Percentiles rank a stretch among this genome's conserved stretches.
Conservation (phyloP, 225 moss, liverwort and hornwort genomes). For the Pleurozium schreberi region DNA sequence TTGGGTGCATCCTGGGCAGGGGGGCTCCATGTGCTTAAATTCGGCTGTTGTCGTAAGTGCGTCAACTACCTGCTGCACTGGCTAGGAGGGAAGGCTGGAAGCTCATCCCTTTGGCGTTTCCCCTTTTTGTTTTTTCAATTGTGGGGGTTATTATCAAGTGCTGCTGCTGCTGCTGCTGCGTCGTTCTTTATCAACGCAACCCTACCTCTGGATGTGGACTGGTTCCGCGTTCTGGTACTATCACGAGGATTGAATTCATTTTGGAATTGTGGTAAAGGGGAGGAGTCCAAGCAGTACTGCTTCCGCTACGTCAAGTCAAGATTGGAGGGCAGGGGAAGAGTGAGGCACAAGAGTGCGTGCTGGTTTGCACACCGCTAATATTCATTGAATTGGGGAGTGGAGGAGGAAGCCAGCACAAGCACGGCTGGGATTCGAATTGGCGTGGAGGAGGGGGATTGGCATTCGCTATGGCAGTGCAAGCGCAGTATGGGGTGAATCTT, state of each 20-base stretch:
- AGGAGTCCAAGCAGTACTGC: background rate
- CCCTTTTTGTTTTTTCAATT: background rate
- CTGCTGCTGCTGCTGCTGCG: background rate
- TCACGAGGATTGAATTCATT: background rate
- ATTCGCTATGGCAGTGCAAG: conserved; percentile 65
- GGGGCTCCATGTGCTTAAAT: conserved; percentile 1
- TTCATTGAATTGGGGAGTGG: background rate
- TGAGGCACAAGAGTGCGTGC: background rate
- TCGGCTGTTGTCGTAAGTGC: background rate
- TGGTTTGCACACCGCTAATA: background rate
- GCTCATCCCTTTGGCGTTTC: background rate
- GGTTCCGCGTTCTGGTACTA: background rate
- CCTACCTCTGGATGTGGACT: background rate
- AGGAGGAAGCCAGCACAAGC: background rate
- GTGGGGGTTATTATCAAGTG: background rate
- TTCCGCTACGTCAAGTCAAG: background rate
- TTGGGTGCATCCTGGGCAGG: background rate
- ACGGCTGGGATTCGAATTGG: background rate
- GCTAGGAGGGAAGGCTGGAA: background rate
- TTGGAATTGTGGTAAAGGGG: background rate
- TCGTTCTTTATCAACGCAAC: background rate
- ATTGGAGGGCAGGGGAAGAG: background rate
- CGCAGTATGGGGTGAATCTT: conserved; percentile 38
- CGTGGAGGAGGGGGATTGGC: background rate
- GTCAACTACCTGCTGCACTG: background rate